Conservation (phyloP, 208 protist genomes). For the Trypanosoma avium region DNA sequence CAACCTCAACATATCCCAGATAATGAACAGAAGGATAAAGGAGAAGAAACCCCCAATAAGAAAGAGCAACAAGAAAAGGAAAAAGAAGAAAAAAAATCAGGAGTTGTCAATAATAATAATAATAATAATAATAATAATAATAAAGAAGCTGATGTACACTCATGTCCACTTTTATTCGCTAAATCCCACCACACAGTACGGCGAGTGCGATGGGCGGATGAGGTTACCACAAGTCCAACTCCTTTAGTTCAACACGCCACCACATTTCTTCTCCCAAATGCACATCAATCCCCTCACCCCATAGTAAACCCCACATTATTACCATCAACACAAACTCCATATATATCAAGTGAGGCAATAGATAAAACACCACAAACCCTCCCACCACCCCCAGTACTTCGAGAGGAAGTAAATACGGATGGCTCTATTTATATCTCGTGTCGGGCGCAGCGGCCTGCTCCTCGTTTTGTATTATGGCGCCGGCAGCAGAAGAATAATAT, state of each 20-base stretch:
- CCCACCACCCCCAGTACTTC: conserved; percentile 36
- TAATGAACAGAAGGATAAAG: neutral
- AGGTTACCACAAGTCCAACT: conserved; percentile 9
- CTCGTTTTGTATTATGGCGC: conserved; percentile 57
- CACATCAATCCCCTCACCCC: conserved; percentile 9
- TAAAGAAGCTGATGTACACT: neutral
- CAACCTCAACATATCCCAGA: neutral
- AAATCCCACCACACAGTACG: conserved; percentile 13
- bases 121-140: conserved; percentile 2
- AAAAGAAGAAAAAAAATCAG: neutral
- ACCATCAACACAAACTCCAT: conserved; percentile 16
- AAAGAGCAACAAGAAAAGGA: neutral
- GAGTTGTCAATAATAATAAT: neutral
- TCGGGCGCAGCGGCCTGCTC: conserved; percentile 47
- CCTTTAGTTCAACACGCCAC: conserved; percentile 54
- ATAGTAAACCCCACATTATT: neutral
- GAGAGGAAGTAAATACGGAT: conserved; percentile 50
- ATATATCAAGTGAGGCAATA: conserved; percentile 4
- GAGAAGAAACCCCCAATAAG: conserved; percentile 7
- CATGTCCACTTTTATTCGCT: neutral
- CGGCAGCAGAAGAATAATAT: too few relatives aligned
- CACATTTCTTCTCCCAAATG: conserved; percentile 57
- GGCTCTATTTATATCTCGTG: conserved; percentile 56
- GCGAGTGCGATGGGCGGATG: conserved; percentile 68
- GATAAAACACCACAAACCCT: conserved; percentile 31